phyloP scores from a whole-genome alignment of 2,329 filamentous ascomycete species.

The Calcarisporium arbuscula region DNA sequence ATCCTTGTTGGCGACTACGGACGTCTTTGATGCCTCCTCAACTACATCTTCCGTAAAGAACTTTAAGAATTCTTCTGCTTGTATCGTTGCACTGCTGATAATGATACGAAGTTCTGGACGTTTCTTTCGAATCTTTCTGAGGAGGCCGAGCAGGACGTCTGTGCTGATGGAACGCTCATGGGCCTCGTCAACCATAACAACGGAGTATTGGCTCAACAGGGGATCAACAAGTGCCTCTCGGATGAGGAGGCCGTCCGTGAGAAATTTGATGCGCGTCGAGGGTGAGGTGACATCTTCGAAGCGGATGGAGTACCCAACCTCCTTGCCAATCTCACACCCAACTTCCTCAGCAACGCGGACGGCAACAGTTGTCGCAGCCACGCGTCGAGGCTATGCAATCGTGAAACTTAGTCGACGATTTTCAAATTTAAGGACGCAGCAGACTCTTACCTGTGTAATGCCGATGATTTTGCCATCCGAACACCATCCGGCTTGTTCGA shows the following conservation, averaged over 20 bases:
- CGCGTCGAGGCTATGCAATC: conserved; percentile 64
- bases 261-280: conserved; percentile 83
- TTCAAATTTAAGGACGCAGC: conserved; percentile 10
- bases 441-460: conserved; percentile 70
- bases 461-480: conserved; percentile 75
- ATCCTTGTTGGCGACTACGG: conserved; percentile 23
- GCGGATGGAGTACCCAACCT: conserved; percentile 86
- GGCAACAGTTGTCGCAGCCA: conserved; percentile 87
- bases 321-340: conserved; percentile 77
- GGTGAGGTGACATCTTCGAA: conserved; percentile 89
- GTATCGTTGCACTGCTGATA: conserved; percentile 87
- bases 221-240: conserved; percentile 92
- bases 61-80: conserved; percentile 75
- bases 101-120: conserved; percentile 80
- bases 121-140: conserved; percentile 83
- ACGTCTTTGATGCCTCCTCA: conserved; percentile 20
- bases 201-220: conserved; percentile 80
- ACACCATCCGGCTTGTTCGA: conserved; percentile 87
- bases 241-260: conserved; percentile 88
- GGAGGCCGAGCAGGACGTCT: conserved; percentile 78
- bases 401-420: neutral
- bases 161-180: conserved; percentile 92
- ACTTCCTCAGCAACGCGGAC: conserved; percentile 84
- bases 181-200: conserved; percentile 97
- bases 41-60: conserved; percentile 59